Evolutionary conservation across 2,329 filamentous ascomycete genomes (phyloP), one percentile per base, ranked within the genome.

Genomic region (Colletotrichum musae): DNA sequence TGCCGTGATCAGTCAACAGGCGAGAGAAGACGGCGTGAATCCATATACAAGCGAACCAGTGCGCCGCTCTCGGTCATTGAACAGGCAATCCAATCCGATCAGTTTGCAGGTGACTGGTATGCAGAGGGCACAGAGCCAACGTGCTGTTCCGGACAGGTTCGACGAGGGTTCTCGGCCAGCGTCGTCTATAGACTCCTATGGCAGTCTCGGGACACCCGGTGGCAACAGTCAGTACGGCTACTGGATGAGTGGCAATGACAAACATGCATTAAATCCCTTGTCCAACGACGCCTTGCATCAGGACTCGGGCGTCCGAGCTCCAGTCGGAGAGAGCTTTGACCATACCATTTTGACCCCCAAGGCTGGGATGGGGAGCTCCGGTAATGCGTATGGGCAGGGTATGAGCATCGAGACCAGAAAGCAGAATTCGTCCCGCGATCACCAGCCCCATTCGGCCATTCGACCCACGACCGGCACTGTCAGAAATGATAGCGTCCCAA

Each of bases 1-100:
- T 9, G 83, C 83, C 61, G 77, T 87, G 57, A 82, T 87, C 68
- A 82, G 83, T 72, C 79, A 85, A 66, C 82, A 86, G 69, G 87
- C 86, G 3, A 79, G 82, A 67, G 79, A 87, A 71, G 87, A 89
- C 69, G 87, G 87, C 6, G 81, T 89, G 47, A 89, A 90, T 73
- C 87, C 87, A 2, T 89, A 89, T 72, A 88, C 83, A 39, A 84
- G 80, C 71, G 81, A 86, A 72, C 81, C 84, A 0, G 71, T 83
- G 13, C 72, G 72, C n/a, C 28, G 53, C 7, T 68, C 67, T 12
- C 70, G 60, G n/a, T 69, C 54, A 6, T 39, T 54, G 5, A 58
- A 32, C 12, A 24, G 24, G 15, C 36, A 43, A n/a, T 50, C 64
- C 9, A 68, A 68, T 7, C 48, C 50, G 48, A 54, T 47, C 5